Evolutionary conservation across 1,284 basidiomycete genomes (phyloP).

Genomic region (Takashimella tepidaria): DNA sequence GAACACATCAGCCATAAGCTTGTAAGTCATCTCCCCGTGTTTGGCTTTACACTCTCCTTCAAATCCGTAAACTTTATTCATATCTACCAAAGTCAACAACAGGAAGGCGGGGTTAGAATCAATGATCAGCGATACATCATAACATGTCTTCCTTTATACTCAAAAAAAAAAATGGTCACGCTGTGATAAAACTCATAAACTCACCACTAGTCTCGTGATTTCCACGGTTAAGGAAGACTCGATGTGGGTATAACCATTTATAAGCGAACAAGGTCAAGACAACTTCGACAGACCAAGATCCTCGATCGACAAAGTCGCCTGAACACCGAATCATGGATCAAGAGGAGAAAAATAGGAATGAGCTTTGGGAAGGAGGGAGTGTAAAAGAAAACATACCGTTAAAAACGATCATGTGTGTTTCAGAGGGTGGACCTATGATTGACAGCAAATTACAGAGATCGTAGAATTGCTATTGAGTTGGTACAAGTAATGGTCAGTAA

Average conservation of each 20-base stretch:
- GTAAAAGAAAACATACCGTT: slow-evolving; percentile 53
- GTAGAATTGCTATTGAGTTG: slow-evolving; percentile 71
- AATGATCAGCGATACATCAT: background rate
- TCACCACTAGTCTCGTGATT: slow-evolving; percentile 81
- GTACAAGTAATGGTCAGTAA: background rate
- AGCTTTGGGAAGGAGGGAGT: slow-evolving; percentile 10
- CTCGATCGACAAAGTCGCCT: slow-evolving; percentile 91
- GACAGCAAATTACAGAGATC: slow-evolving; percentile 84
- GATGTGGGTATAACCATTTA: slow-evolving; percentile 90
- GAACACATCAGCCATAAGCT: slow-evolving; percentile 87
- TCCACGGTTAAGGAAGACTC: slow-evolving; percentile 86
- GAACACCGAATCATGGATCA: background rate
- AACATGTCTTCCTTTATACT: background rate
- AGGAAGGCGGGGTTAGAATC: slow-evolving; percentile 77
- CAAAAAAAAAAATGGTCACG: no score
- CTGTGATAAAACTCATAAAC: no score
- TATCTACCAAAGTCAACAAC: no score
- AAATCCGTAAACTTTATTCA: slow-evolving; percentile 80
- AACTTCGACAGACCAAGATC: slow-evolving; percentile 93
- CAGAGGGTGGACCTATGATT: slow-evolving; percentile 75
- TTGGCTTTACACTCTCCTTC: slow-evolving; percentile 96
- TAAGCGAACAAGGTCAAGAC: slow-evolving; percentile 90
- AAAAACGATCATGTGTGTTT: slow-evolving; percentile 80
- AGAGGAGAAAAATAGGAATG: no score
- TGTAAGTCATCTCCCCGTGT: slow-evolving; percentile 82